These are phyloP conservation scores for Trifolium dubium DNA, from an alignment of 306 rosid genomes.

Conservation along the genomic window DNA sequence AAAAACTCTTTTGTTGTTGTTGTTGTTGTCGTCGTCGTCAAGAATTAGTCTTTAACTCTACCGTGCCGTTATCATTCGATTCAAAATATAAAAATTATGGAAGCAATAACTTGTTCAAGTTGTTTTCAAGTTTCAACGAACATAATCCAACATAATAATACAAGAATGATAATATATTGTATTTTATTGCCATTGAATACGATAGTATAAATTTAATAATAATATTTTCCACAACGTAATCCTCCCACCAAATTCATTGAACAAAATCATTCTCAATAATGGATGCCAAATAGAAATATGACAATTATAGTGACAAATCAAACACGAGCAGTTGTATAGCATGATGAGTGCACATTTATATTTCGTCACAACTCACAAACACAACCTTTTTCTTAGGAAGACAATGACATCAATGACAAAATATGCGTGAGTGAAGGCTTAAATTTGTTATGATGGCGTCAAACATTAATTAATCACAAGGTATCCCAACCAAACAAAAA, in stretches of 20 bases:
- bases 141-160: constrained; percentile 37
- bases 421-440: constrained; percentile 22
- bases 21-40: too few species aligned
- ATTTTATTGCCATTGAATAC: constrained; percentile 17
- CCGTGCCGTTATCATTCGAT: not conserved
- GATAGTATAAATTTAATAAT: constrained; percentile 34
- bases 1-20: too few species aligned
- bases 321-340: constrained; percentile 42
- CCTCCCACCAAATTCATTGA: constrained; percentile 45
- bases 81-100: not conserved
- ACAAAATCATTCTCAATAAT: constrained; percentile 35
- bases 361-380: constrained; percentile 46
- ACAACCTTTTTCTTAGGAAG: constrained; percentile 33
- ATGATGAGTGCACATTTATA: constrained; percentile 38
- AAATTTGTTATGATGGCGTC: constrained; percentile 40
- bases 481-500: not conserved
- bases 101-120: not conserved
- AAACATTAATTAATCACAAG: constrained; percentile 26
- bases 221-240: constrained; percentile 31
- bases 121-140: constrained; percentile 22
- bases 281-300: constrained; percentile 51
- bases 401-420: constrained; percentile 28
- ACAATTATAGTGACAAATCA: constrained; percentile 37
- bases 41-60: too few species aligned
- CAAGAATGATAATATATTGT: constrained; percentile 24